Evolutionary conservation across 1,284 basidiomycete species (phyloP), one percentile per base, ranked within the genome.

Genomic region (Pseudomicrostroma phylloplanum): DNA sequence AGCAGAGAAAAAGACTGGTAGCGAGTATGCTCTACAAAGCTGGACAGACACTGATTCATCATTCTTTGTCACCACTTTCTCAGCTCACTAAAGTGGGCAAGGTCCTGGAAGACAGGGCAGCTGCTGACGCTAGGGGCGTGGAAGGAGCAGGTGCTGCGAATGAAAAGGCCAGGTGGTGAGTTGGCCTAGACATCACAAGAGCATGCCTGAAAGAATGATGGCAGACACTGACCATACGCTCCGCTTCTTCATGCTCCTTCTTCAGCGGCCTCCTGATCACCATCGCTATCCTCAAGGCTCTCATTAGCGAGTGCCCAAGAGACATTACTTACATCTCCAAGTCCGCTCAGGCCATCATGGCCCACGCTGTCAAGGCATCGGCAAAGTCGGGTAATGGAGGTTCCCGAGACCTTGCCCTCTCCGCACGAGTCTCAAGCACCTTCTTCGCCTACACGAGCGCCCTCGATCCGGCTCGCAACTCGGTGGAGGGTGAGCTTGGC

Each of bases 361-460:
- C 87, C 64, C 81, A 82, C 1, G 87, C 88, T 0, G 82, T 97
- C 61, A 78, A 83, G 63, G 78, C 90, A 63, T 82, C 86, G 53
- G 51, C 63, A 48, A 62, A 60, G 25, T 51, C 63, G 1, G 58
- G 59, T 25, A 63, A 66, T 2, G 59, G 57, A 26, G 63, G 63
- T 21, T 61, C 58, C 43, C 66, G 77, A 67, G 93, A 98, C 79
- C 81, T 93, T 36, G 94, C 96, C 78, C 85, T 96, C 26, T 83
- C 86, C 57, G 89, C 89, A 1, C 86, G 91, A 70, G 87, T 89
- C 7, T 90, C 91, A 9, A 88, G 85, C 73, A 85, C 91, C 64
- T 93, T 97, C 74, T 89, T 88, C 13, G 88, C 91, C 0, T 92
- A 92, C 85, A 88, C 90, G n/a, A 92, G 91, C 6, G 94, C 88